Evolutionary conservation across 257 asterid species (phyloP).

Genomic region (Solanum clarkiae): DNA sequence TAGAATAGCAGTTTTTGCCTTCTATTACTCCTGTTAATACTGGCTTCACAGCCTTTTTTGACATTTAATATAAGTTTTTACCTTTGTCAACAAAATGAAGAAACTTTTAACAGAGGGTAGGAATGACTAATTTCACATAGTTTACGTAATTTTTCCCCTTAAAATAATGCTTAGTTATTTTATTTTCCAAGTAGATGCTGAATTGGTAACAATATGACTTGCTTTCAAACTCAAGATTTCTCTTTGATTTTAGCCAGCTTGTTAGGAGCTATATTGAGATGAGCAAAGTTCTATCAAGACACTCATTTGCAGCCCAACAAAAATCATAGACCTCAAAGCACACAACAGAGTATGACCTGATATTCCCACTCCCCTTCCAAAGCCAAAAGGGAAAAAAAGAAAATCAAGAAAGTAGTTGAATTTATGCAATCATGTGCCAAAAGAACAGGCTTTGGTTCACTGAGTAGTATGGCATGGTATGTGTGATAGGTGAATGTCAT

Average conservation of each 20-base stretch:
- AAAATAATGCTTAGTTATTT: not conserved
- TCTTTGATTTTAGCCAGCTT: not conserved
- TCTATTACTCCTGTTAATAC: too few species aligned
- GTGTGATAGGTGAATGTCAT: not conserved
- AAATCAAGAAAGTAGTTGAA: not conserved
- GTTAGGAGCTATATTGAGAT: not conserved
- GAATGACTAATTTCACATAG: not conserved
- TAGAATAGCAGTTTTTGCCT: not conserved
- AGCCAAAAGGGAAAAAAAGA: not conserved
- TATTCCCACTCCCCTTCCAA: not conserved
- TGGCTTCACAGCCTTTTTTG: too few species aligned
- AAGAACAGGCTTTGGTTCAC: not conserved
- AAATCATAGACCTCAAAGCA: not conserved
- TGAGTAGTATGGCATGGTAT: not conserved
- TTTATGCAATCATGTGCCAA: not conserved
- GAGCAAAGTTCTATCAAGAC: not conserved
- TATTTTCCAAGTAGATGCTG: not conserved
- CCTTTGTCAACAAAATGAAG: not conserved
- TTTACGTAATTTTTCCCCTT: not conserved
- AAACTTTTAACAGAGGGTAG: not conserved
- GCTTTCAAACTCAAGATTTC: not conserved
- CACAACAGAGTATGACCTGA: not conserved
- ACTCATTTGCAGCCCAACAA: not conserved
- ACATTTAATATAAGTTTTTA: too few species aligned
- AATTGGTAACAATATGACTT: not conserved